Percentiles rank a stretch among this genome's conserved stretches.
Evolutionary conservation across 2,329 filamentous ascomycete genomes (phyloP).

Genomic region (Tolypocladium cylindrosporum): DNA sequence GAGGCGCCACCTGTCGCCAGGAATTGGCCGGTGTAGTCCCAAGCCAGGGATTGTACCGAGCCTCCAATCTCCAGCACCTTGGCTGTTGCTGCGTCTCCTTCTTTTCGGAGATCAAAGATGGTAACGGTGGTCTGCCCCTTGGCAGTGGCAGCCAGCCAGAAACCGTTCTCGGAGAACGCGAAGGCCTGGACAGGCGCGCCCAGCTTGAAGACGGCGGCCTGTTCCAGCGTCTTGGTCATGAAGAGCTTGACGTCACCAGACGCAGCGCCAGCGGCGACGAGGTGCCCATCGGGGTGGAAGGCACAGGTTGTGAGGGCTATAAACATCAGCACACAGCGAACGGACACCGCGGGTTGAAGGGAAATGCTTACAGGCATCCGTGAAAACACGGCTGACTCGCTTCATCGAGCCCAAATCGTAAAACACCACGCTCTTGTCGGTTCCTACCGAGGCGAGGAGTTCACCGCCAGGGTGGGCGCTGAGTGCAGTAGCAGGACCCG

Average conservation of each 20-base stretch:
- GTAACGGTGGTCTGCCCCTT: slow-evolving; percentile 70
- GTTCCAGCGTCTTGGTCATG: slow-evolving; percentile 70
- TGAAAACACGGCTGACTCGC: slow-evolving; percentile 68
- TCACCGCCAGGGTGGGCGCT: slow-evolving; percentile 74
- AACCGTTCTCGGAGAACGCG: slow-evolving; percentile 91
- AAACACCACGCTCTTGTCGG: slow-evolving; percentile 85
- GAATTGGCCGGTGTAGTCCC: slow-evolving; percentile 95
- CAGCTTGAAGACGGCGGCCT: slow-evolving; percentile 63
- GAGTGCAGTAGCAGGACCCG: slow-evolving; percentile 68
- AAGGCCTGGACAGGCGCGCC: slow-evolving; percentile 64
- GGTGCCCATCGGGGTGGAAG: slow-evolving; percentile 95
- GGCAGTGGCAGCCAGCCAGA: slow-evolving; percentile 80
- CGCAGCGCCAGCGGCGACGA: slow-evolving; percentile 75
- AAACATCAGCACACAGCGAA: slow-evolving; percentile 4
- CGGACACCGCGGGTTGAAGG: background rate
- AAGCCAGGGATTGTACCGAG: slow-evolving; percentile 64
- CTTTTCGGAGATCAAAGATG: slow-evolving; percentile 87
- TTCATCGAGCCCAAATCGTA: slow-evolving; percentile 66
- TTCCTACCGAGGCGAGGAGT: slow-evolving; percentile 76
- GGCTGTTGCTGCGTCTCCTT: slow-evolving; percentile 68
- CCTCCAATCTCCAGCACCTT: slow-evolving; percentile 83
- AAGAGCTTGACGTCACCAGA: slow-evolving; percentile 80
- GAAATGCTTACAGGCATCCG: slow-evolving; percentile 60
- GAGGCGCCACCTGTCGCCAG: slow-evolving; percentile 71
- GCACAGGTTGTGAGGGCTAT: slow-evolving; percentile 64